Evolutionary conservation across 2,329 filamentous ascomycete species (phyloP).

Genomic region (Stagonosporopsis vannaccii): DNA sequence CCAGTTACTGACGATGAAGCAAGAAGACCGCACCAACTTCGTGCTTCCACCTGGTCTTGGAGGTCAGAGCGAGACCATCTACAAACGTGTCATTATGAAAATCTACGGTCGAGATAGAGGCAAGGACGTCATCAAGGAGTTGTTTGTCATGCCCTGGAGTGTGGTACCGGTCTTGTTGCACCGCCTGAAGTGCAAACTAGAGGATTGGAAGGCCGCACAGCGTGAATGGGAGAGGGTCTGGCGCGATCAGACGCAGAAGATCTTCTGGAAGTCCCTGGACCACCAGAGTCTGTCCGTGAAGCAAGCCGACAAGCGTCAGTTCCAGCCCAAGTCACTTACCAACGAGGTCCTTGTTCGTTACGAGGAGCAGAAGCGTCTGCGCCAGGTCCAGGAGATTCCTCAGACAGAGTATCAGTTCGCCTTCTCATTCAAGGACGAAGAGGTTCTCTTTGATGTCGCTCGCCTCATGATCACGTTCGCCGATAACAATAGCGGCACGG

Average conservation of each 20-base stretch:
- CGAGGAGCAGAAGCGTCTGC: slow-evolving; percentile 83
- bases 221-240: slow-evolving; percentile 99
- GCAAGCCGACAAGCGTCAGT: slow-evolving; percentile 86
- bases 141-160: slow-evolving; percentile 82
- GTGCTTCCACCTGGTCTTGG: slow-evolving; percentile 83
- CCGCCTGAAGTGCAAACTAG: slow-evolving; percentile 91
- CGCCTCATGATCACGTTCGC: slow-evolving; percentile 55
- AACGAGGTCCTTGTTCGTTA: slow-evolving; percentile 91
- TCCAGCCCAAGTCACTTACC: slow-evolving; percentile 87
- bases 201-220: slow-evolving; percentile 96
- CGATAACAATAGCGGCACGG: slow-evolving; percentile 52
- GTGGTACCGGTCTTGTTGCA: slow-evolving; percentile 89
- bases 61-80: slow-evolving; percentile 94
- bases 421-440: slow-evolving; percentile 70
- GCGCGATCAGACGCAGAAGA: slow-evolving; percentile 92
- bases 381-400: slow-evolving; percentile 65
- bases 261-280: slow-evolving; percentile 95
- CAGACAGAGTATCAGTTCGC: slow-evolving; percentile 75
- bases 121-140: slow-evolving; percentile 82
- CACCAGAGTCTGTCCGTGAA: slow-evolving; percentile 94
- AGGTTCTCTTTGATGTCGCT: slow-evolving; percentile 61
- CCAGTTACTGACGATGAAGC: slow-evolving; percentile 80
- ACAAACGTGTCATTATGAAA: slow-evolving; percentile 97
- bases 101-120: slow-evolving; percentile 89
- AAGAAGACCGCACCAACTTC: slow-evolving; percentile 75